Evolutionary conservation across 2,329 filamentous ascomycete genomes (phyloP).

Genomic region (Cordyceps militaris): DNA sequence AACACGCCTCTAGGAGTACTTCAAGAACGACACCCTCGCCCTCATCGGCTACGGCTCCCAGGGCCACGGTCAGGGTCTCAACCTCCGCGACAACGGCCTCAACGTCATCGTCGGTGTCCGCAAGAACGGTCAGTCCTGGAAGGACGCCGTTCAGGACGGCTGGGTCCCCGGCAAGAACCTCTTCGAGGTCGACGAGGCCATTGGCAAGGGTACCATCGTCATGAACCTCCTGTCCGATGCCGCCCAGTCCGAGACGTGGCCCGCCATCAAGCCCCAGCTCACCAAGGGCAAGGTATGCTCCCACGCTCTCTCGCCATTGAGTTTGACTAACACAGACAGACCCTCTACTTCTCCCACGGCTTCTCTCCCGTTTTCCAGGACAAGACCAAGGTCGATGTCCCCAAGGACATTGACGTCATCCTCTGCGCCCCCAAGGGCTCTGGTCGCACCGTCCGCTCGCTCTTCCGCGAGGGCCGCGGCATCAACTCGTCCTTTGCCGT

Average conservation of each 20-base stretch:
- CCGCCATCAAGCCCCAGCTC: conserved; percentile 93
- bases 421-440: conserved; percentile 99
- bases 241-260: conserved; percentile 98
- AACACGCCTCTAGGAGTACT: conserved; percentile 67
- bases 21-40: conserved; percentile 99
- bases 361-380: conserved; percentile 99
- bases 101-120: conserved; percentile 99
- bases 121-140: conserved; percentile 97
- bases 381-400: conserved; percentile 96
- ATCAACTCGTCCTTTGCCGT: conserved; percentile 99
- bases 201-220: conserved; percentile 85
- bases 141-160: conserved; percentile 93
- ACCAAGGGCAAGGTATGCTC: conserved; percentile 86
- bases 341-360: conserved; percentile 99
- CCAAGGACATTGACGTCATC: conserved; percentile 95
- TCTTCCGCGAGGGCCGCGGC: conserved; percentile 98
- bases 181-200: conserved; percentile 96
- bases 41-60: conserved; percentile 98
- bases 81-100: conserved; percentile 98
- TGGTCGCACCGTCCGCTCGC: conserved; percentile 93
- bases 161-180: conserved; percentile 99
- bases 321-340: conserved; percentile 43
- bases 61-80: conserved; percentile 97
- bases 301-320: neutral
- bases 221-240: conserved; percentile 99